phyloP scores from a whole-genome alignment of 164 flowering plant genomes.

The Magnolia kwangsiensis region DNA sequence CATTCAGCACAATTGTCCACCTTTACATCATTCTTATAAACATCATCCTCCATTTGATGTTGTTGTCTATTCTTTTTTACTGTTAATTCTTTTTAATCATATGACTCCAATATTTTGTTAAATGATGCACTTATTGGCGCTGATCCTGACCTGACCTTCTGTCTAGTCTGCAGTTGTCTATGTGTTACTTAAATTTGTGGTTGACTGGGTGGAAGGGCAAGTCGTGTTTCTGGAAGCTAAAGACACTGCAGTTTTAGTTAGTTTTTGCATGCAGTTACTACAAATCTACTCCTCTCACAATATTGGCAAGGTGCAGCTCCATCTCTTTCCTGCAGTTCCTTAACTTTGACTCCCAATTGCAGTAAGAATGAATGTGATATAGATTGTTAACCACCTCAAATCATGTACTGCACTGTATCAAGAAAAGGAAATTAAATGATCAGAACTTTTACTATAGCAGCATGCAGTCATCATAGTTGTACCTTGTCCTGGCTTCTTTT shows the following conservation, averaged over 20 bases:
- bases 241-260: constrained; percentile 66
- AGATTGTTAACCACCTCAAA: background rate
- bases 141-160: constrained; percentile 20
- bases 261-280: constrained; percentile 85
- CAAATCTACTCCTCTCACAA: constrained; percentile 89
- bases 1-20: background rate
- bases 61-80: background rate
- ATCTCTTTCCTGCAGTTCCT: background rate
- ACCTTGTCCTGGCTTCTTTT: too few relatives aligned
- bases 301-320: constrained; percentile 71
- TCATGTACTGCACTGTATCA: too few relatives aligned
- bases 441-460: too few relatives aligned
- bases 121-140: constrained; percentile 4
- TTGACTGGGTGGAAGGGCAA: constrained; percentile 95
- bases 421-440: too few relatives aligned
- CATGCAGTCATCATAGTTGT: too few relatives aligned
- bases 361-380: background rate
- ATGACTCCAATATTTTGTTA: background rate
- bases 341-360: background rate
- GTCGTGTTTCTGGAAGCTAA: constrained; percentile 70
- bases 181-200: constrained; percentile 79
- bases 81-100: background rate
- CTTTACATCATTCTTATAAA: too few relatives aligned
- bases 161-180: constrained; percentile 88
- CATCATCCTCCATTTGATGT: background rate